A percentile compares a stretch with the other conserved stretches of the same genome.
Conservation (phyloP, 2,329 filamentous ascomycete species). For the Talaromyces sp. region DNA sequence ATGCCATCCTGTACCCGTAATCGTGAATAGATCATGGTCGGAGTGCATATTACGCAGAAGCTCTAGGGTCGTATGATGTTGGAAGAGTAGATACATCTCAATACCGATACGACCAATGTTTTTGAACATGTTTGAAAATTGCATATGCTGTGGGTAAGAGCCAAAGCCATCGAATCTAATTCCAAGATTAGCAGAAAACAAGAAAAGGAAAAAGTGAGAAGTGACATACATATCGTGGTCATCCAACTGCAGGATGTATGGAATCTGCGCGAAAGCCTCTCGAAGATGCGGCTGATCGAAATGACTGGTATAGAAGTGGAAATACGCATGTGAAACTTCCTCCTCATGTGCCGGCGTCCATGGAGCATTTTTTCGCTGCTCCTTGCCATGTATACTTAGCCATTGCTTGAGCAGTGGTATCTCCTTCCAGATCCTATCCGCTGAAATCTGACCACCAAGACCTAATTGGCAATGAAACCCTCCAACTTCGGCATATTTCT, state of each 20-base stretch:
- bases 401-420: slow-evolving; percentile 91
- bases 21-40: slow-evolving; percentile 89
- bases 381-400: slow-evolving; percentile 88
- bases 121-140: slow-evolving; percentile 95
- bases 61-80: slow-evolving; percentile 94
- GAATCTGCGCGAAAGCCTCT: slow-evolving; percentile 96
- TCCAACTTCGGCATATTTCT: slow-evolving; percentile 94
- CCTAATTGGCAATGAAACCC: slow-evolving; percentile 94
- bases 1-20: slow-evolving; percentile 97
- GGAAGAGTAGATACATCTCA: slow-evolving; percentile 97
- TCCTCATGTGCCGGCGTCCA: slow-evolving; percentile 97
- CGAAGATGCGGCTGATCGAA: slow-evolving; percentile 94
- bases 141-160: slow-evolving; percentile 97
- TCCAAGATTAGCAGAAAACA: not conserved
- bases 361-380: slow-evolving; percentile 80
- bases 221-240: slow-evolving; percentile 91
- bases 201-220: not conserved
- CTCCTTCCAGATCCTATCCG: slow-evolving; percentile 93
- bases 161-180: slow-evolving; percentile 90
- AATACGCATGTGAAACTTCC: slow-evolving; percentile 92
- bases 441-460: slow-evolving; percentile 91
- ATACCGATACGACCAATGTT: slow-evolving; percentile 94
- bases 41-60: slow-evolving; percentile 84
- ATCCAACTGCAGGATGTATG: slow-evolving; percentile 86
- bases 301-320: slow-evolving; percentile 97